Conservation (phyloP, 352 stramenopile species). For the Globisporangium mamillatum region DNA sequence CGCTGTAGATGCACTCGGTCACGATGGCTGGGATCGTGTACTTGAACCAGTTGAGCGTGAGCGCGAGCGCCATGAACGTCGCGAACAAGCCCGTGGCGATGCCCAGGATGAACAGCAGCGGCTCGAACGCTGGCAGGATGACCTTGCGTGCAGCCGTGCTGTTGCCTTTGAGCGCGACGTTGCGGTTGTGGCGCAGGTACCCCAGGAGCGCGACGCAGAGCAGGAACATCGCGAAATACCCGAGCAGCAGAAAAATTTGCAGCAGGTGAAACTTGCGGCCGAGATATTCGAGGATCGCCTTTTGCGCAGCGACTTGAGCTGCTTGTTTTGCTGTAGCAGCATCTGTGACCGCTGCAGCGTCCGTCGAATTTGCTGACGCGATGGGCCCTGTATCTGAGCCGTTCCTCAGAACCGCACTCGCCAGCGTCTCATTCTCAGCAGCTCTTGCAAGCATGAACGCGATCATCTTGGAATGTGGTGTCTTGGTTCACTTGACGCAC, state of each 20-base stretch:
- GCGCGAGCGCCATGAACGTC: conserved; percentile 1
- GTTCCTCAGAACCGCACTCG: neutral
- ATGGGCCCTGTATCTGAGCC: neutral
- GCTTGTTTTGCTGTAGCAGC: neutral
- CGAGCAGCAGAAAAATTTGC: conserved; percentile 6
- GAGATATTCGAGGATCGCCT: conserved; percentile 9
- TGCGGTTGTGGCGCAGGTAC: conserved; percentile 47
- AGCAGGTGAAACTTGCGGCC: conserved; percentile 11
- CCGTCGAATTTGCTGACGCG: neutral
- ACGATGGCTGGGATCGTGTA: conserved; percentile 7
- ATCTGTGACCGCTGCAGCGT: neutral
- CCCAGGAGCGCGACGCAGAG: conserved; percentile 23
- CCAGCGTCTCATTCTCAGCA: neutral
- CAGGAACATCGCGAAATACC: conserved; percentile 7
- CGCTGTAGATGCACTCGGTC: conserved; percentile 23
- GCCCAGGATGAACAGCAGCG: conserved; percentile 38
- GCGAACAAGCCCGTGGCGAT: conserved; percentile 1
- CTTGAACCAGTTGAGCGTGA: conserved; percentile 7
- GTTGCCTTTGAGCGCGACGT: conserved; percentile 35
- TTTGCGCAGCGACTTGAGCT: neutral
- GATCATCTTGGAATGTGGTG: conserved; percentile 3
- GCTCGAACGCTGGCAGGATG: conserved; percentile 65
- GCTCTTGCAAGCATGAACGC: conserved; percentile 1
- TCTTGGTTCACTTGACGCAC: neutral
- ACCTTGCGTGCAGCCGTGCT: conserved; percentile 37